These are phyloP conservation scores for Arctostaphylos glauca DNA, from an alignment of 148 eudicot genomes.

Conservation along the genomic window DNA sequence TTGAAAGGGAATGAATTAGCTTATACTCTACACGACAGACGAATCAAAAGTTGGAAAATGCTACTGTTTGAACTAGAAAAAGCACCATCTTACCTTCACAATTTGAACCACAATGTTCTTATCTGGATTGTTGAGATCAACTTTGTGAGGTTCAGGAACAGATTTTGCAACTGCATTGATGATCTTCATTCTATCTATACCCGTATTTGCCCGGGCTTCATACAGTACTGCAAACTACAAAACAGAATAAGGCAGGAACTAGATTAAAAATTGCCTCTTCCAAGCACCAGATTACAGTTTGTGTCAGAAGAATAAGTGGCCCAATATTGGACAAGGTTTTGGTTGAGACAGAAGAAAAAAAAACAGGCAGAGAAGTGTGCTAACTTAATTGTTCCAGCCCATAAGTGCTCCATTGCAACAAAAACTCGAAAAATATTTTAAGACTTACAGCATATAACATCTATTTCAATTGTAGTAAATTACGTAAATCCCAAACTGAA, in stretches of 20 bases:
- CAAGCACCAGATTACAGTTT: constrained; percentile 7
- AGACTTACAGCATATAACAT: background rate
- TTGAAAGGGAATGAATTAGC: background rate
- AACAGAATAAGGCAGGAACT: constrained; percentile 4
- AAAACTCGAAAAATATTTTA: background rate
- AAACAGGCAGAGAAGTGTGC: background rate
- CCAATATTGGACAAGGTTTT: background rate
- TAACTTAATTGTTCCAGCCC: background rate
- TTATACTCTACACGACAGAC: background rate
- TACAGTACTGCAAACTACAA: constrained; percentile 88
- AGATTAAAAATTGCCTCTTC: background rate
- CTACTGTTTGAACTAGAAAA: background rate
- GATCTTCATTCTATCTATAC: constrained; percentile 84
- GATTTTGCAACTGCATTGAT: constrained; percentile 84
- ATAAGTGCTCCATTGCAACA: background rate
- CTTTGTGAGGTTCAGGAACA: constrained; percentile 85
- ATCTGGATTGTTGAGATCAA: constrained; percentile 88
- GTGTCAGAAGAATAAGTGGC: background rate
- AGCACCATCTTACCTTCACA: constrained; percentile 56
- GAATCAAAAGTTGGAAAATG: background rate
- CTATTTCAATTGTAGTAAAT: background rate
- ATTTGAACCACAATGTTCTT: constrained; percentile 82
- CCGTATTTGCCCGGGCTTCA: constrained; percentile 94
- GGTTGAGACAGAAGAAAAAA: background rate
- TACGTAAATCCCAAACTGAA: background rate